These are phyloP conservation scores for Xylaria castorea DNA, from an alignment of 495 filamentous ascomycete species.

Conservation along the genomic window DNA sequence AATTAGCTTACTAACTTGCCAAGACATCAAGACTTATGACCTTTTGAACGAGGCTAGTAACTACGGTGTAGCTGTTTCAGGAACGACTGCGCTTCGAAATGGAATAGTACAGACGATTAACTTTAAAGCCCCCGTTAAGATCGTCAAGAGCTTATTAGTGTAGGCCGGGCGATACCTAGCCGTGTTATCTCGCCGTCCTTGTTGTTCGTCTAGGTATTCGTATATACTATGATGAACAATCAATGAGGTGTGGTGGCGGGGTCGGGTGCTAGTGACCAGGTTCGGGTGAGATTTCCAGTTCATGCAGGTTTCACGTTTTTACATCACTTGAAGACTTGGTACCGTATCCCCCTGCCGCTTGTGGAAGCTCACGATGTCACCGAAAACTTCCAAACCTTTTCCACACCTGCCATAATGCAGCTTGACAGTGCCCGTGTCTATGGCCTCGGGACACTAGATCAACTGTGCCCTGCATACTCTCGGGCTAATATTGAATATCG, in stretches of 20 bases:
- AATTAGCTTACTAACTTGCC: slow-evolving; percentile 9
- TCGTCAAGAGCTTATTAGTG: slow-evolving; percentile 7
- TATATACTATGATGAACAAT: neutral
- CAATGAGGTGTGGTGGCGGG: slow-evolving; percentile 7
- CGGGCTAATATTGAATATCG: slow-evolving; percentile 8
- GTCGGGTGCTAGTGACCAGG: slow-evolving; percentile 7
- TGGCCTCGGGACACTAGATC: slow-evolving; percentile 25
- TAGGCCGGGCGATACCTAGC: slow-evolving; percentile 1
- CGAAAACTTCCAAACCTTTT: slow-evolving; percentile 25
- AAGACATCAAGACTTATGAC: neutral
- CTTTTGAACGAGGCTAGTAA: neutral
- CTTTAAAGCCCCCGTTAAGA: slow-evolving; percentile 13
- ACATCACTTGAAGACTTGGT: neutral
- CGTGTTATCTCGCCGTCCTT: slow-evolving; percentile 2
- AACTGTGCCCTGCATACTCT: slow-evolving; percentile 3
- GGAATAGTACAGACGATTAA: slow-evolving; percentile 18
- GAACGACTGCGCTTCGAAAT: neutral
- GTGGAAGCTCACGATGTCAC: slow-evolving; percentile 25
- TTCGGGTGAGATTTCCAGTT: slow-evolving; percentile 24
- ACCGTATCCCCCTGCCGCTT: slow-evolving; percentile 10
- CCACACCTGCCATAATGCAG: slow-evolving; percentile 7
- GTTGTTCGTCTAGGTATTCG: neutral
- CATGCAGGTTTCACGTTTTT: slow-evolving; percentile 23
- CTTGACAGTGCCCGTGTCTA: slow-evolving; percentile 20
- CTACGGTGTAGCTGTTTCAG: neutral